Percentiles rank a stretch among this genome's conserved stretches.
Evolutionary conservation across 495 filamentous ascomycete genomes (phyloP).

Genomic region (Trichocladium uniseriatum): DNA sequence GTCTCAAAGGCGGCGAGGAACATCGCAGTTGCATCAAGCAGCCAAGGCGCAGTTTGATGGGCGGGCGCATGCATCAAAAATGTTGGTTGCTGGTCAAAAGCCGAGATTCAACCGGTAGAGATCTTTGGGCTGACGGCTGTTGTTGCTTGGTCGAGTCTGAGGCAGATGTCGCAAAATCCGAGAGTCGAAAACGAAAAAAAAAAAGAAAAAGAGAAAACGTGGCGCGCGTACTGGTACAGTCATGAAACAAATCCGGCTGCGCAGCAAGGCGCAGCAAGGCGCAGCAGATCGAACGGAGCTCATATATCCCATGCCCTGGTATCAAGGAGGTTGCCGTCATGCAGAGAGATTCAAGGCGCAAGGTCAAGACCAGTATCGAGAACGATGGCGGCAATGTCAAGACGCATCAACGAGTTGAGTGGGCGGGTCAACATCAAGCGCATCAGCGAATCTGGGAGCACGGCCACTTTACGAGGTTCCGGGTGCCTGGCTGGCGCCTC

Average conservation of each 20-base stretch:
- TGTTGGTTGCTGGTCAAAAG: neutral
- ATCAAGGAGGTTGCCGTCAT: slow-evolving; percentile 10
- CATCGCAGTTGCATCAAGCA: neutral
- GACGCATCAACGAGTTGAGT: slow-evolving; percentile 19
- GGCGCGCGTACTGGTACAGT: slow-evolving; percentile 13
- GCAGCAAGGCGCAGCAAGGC: neutral
- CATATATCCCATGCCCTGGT: slow-evolving; percentile 11
- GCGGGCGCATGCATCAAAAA: neutral
- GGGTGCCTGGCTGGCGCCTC: slow-evolving; percentile 19
- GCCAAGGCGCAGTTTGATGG: neutral
- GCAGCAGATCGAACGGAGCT: slow-evolving; percentile 3
- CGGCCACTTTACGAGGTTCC: slow-evolving; percentile 22
- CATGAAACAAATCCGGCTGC: slow-evolving; percentile 12
- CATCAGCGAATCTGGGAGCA: slow-evolving; percentile 17
- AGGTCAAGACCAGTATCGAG: slow-evolving; percentile 14
- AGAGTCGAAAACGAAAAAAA: neutral
- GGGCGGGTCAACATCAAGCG: slow-evolving; percentile 24
- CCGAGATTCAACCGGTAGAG: neutral
- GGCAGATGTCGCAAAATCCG: slow-evolving; percentile 6
- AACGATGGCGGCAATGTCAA: slow-evolving; percentile 14
- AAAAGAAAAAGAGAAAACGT: neutral
- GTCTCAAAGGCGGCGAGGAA: neutral
- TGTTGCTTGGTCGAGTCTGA: neutral
- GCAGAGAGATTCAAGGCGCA: slow-evolving; percentile 11
- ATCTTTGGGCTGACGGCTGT: neutral